Percentiles rank a stretch among this genome's conserved stretches.
Conservation (phyloP, 1,139 yeast species). For the Geotrichum siamense region DNA sequence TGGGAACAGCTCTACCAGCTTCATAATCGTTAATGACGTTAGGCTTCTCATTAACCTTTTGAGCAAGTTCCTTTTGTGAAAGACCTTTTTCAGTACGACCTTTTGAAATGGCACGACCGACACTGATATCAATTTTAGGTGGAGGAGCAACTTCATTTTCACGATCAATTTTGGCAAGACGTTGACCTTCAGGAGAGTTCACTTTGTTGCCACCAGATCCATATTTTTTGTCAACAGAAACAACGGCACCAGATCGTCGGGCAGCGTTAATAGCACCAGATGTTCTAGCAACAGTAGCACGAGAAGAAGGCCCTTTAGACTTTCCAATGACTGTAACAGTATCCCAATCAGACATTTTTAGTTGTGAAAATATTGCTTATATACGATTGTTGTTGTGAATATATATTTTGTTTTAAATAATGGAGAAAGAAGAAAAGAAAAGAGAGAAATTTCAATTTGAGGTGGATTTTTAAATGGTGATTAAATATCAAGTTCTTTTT, state of each 20-base stretch:
- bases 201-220: conserved; percentile 57
- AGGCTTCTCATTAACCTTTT: conserved; percentile 92
- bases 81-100: conserved; percentile 84
- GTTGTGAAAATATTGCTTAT: too few relatives aligned
- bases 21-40: conserved; percentile 93
- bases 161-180: conserved; percentile 87
- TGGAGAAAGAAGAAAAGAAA: too few relatives aligned
- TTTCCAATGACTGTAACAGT: conserved; percentile 79
- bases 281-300: conserved; percentile 75
- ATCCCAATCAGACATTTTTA: conserved; percentile 54
- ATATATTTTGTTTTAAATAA: too few relatives aligned
- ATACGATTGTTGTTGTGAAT: too few relatives aligned
- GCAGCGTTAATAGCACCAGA: conserved; percentile 83
- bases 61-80: conserved; percentile 94
- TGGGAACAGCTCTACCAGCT: conserved; percentile 94
- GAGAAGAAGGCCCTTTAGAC: conserved; percentile 83
- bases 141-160: conserved; percentile 92
- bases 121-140: conserved; percentile 72
- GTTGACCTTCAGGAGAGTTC: conserved; percentile 84
- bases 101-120: conserved; percentile 80
- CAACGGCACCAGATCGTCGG: conserved; percentile 80
- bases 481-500: too few relatives aligned
- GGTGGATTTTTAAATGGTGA: too few relatives aligned
- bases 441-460: too few relatives aligned
- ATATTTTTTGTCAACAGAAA: conserved; percentile 90